Evolutionary conservation across 495 filamentous ascomycete species (phyloP).

Genomic region (Xylaria cubensis): DNA sequence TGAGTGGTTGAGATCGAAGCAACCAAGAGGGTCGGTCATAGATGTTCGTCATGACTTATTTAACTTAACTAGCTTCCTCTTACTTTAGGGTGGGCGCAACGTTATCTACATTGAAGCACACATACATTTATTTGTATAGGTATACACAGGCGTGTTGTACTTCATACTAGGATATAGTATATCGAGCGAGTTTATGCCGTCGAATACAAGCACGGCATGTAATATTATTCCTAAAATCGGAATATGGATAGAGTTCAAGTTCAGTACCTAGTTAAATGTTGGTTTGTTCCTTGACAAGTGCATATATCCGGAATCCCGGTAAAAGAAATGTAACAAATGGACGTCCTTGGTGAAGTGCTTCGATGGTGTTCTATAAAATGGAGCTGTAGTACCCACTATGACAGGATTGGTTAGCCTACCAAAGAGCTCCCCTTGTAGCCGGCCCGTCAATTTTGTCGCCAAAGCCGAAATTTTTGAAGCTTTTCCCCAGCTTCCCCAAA

Average conservation of each 20-base stretch:
- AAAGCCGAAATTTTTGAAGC: constrained; percentile 45
- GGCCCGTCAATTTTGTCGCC: constrained; percentile 31
- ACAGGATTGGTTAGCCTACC: constrained; percentile 31
- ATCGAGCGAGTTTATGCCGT: background rate
- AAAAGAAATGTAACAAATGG: background rate
- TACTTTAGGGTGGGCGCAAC: background rate
- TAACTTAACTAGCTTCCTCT: background rate
- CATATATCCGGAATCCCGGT: background rate
- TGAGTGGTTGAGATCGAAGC: no score
- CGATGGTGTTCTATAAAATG: constrained; percentile 41
- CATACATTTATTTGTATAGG: background rate
- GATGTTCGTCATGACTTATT: constrained; percentile 6
- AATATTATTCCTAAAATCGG: background rate
- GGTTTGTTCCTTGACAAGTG: background rate
- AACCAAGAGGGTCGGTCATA: background rate
- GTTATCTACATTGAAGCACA: background rate
- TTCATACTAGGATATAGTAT: background rate
- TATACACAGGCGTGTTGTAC: background rate
- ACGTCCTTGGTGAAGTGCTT: constrained; percentile 17
- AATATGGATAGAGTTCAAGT: background rate
- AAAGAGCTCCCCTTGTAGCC: constrained; percentile 34
- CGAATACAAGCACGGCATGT: background rate
- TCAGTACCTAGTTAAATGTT: background rate
- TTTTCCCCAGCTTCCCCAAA: constrained; percentile 35
- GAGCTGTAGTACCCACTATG: constrained; percentile 27